phyloP scores from a whole-genome alignment of 1,139 yeast genomes.

The Candida frijolesensis region DNA sequence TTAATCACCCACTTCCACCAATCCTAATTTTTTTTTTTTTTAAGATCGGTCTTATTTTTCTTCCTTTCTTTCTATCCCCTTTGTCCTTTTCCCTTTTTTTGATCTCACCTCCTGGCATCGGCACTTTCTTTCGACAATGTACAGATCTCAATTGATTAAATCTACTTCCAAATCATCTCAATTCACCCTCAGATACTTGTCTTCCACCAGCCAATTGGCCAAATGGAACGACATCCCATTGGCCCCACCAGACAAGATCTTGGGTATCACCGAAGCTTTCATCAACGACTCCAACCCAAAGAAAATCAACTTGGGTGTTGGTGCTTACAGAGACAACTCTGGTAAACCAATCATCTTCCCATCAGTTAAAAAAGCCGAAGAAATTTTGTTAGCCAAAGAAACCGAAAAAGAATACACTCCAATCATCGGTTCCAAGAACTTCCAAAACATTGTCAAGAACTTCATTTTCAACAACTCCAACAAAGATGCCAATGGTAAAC shows the following conservation, averaged over 20 bases:
- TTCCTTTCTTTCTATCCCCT: not conserved
- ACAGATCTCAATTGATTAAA: conserved; percentile 18
- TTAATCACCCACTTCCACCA: not conserved
- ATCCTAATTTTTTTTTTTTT: not conserved
- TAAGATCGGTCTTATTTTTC: not conserved
- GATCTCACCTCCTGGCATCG: not conserved
- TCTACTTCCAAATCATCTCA: conserved; percentile 8
- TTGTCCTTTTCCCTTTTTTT: not conserved
- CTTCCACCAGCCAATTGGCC: conserved; percentile 11
- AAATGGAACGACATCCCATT: conserved; percentile 50
- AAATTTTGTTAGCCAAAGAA: conserved; percentile 40
- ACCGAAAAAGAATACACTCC: conserved; percentile 61
- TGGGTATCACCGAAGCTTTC: conserved; percentile 64
- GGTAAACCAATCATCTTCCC: conserved; percentile 54
- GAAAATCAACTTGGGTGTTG: conserved; percentile 53
- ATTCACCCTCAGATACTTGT: conserved; percentile 13
- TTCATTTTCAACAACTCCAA: conserved; percentile 53
- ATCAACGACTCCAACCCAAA: conserved; percentile 41
- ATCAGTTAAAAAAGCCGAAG: conserved; percentile 50
- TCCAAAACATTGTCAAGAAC: conserved; percentile 49
- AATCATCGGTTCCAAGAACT: conserved; percentile 53
- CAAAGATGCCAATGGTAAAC: conserved; percentile 50
- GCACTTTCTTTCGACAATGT: conserved; percentile 9
- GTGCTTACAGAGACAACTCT: conserved; percentile 50
- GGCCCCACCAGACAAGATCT: conserved; percentile 75